Conservation (phyloP, 2,329 filamentous ascomycete species). For the Hypoxylon sp. region DNA sequence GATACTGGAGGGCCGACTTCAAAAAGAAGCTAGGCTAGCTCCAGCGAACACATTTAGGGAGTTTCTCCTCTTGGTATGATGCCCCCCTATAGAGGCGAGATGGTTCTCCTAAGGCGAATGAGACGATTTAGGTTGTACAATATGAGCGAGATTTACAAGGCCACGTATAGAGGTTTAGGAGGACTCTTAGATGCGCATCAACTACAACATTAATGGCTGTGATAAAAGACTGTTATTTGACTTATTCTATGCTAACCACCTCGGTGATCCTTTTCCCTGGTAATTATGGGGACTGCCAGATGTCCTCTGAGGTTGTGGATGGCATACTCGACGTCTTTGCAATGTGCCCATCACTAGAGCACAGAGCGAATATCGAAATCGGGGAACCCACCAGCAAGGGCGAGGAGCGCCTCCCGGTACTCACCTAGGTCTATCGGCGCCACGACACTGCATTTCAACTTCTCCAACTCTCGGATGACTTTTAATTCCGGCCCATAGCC, state of each 20-base stretch:
- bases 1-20: neutral
- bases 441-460: constrained; percentile 2
- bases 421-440: constrained; percentile 15
- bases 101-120: constrained; percentile 1
- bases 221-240: constrained; percentile 3
- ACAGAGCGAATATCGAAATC: neutral
- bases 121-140: constrained; percentile 16
- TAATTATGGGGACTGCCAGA: too few relatives aligned
- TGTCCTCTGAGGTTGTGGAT: neutral
- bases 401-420: constrained; percentile 9
- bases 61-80: constrained; percentile 7
- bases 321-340: neutral
- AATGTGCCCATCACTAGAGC: neutral
- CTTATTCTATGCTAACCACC: neutral
- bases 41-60: neutral
- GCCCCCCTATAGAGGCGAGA: neutral
- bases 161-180: constrained; percentile 17
- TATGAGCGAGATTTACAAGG: constrained; percentile 1
- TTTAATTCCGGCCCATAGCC: neutral
- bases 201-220: constrained; percentile 13
- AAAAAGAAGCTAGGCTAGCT: neutral
- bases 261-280: neutral
- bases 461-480: constrained; percentile 6
- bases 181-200: constrained; percentile 21
- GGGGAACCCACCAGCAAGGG: constrained; percentile 1